Percentiles rank a stretch among this genome's conserved stretches.
Evolutionary conservation across 805 yeast species (phyloP).

Genomic region (Diddensiella transvaalensis): DNA sequence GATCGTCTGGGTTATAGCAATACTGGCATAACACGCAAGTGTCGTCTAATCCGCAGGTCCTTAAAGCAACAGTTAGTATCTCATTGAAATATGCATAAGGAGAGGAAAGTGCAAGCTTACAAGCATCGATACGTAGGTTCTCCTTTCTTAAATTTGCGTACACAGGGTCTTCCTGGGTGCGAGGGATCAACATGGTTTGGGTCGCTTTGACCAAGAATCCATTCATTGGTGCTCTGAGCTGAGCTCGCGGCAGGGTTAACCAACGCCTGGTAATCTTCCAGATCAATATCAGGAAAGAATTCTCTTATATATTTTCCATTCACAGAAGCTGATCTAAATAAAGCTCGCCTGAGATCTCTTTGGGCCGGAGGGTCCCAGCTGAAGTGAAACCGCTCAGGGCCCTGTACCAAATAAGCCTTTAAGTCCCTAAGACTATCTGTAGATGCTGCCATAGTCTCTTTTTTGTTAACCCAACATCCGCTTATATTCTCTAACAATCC

Average conservation of each 20-base stretch:
- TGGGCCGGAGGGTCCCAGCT: constrained; percentile 27
- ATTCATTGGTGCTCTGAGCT: constrained; percentile 14
- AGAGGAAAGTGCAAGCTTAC: constrained; percentile 20
- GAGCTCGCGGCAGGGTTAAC: constrained; percentile 26
- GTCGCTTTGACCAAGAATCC: constrained; percentile 19
- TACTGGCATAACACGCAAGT: constrained; percentile 77
- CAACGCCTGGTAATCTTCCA: constrained; percentile 24
- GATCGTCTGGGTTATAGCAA: constrained; percentile 69
- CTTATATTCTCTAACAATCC: too few species aligned
- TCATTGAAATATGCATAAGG: too few species aligned
- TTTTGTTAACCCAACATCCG: too few species aligned
- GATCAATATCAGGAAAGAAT: constrained; percentile 36
- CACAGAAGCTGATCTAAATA: constrained; percentile 43
- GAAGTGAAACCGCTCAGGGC: constrained; percentile 31
- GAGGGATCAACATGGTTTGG: constrained; percentile 25
- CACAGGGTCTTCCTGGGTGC: constrained; percentile 71
- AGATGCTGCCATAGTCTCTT: background rate
- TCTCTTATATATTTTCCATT: constrained; percentile 39
- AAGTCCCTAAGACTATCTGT: constrained; percentile 10
- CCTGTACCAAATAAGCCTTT: constrained; percentile 26
- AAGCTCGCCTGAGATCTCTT: constrained; percentile 35
- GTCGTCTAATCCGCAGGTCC: constrained; percentile 73
- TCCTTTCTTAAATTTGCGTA: constrained; percentile 66
- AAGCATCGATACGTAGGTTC: constrained; percentile 76
- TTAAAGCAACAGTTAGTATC: too few species aligned